Evolutionary conservation across 1,139 yeast species (phyloP), one percentile per base, ranked within the genome.

Genomic region (Zygosaccharomyces sapae): DNA sequence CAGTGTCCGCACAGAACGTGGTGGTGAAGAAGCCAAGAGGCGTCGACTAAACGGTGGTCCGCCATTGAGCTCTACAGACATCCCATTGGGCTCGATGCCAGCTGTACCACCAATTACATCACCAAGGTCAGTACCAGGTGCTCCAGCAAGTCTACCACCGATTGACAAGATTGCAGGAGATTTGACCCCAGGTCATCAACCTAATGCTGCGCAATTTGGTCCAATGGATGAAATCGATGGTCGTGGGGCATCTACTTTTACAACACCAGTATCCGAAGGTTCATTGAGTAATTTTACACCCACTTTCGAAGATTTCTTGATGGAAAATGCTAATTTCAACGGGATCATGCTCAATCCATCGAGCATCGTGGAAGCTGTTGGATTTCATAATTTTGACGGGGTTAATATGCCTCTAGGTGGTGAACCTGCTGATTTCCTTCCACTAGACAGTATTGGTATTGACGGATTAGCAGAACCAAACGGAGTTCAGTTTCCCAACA

Each of bases 271-370:
- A 13, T 56, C 60, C 19, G 63, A 56, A 38, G 41, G 43, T n/a
- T 54, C 60, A 3, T 51, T 54, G 9, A 50, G 53, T 16, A 52
- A 58, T 22, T 42, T 55, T 35, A 56, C 61, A 3, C 65, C 66
- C 10, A 64, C 61, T 33, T 62, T 62, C 36, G 67, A 63, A 35
- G 67, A 63, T 45, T 63, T 63, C 46, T 54, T 62, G 45, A 57
- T 57, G 40, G 63, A 61, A 41, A 61, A 57, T 33, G 54, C 65
- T n/a, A 56, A 60, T 38, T 53, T 61, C 29, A 59, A 57, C 45
- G 64, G 65, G 24, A 48, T 60, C 25, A 50, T 58, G 56, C 55
- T 63, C 25, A 62, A 63, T 39, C 65, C 67, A 27, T 57, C 60
- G 1, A 59, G 58, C 42, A 57, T 63, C 13, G 58, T 61, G 33